phyloP scores from a whole-genome alignment of 345 rosid genomes.

The Gossypium ekmanianum region DNA sequence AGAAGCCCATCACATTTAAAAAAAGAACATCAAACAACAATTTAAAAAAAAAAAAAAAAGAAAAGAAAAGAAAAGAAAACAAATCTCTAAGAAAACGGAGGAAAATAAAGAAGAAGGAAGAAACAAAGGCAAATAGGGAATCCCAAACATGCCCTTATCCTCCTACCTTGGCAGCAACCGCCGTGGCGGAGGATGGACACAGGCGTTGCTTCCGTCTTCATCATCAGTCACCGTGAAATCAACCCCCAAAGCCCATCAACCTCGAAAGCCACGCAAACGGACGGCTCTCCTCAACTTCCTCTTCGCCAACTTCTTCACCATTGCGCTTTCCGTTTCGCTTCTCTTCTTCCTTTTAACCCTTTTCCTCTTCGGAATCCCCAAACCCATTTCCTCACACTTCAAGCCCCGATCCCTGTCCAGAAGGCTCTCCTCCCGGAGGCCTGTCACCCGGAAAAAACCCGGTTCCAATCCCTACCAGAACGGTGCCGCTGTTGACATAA shows the following conservation, averaged over 20 bases:
- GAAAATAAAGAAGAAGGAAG: neutral
- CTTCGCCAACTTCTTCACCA: slow-evolving; percentile 66
- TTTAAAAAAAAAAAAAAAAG: no score
- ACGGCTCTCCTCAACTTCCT: slow-evolving; percentile 58
- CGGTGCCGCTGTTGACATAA: slow-evolving; percentile 67
- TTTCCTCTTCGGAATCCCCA: slow-evolving; percentile 71
- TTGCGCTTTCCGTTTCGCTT: slow-evolving; percentile 62
- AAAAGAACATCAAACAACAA: no score
- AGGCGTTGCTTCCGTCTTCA: slow-evolving; percentile 45
- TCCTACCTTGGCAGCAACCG: slow-evolving; percentile 59
- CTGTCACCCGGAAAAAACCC: slow-evolving; percentile 16
- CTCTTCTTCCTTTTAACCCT: slow-evolving; percentile 68
- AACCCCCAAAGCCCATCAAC: slow-evolving; percentile 32
- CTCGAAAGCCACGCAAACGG: slow-evolving; percentile 66
- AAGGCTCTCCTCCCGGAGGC: slow-evolving; percentile 31
- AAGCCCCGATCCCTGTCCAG: slow-evolving; percentile 33
- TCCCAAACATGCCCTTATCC: slow-evolving; percentile 59
- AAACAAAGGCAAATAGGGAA: neutral
- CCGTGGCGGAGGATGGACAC: slow-evolving; percentile 62
- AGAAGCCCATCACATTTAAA: neutral
- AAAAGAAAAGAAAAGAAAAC: neutral
- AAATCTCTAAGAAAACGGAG: neutral
- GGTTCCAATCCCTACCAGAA: neutral
- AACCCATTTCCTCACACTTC: slow-evolving; percentile 58
- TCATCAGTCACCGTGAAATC: slow-evolving; percentile 42